phyloP scores from a whole-genome alignment of 768 basidiomycete species.

The Leccinum olivaceopallidum region DNA sequence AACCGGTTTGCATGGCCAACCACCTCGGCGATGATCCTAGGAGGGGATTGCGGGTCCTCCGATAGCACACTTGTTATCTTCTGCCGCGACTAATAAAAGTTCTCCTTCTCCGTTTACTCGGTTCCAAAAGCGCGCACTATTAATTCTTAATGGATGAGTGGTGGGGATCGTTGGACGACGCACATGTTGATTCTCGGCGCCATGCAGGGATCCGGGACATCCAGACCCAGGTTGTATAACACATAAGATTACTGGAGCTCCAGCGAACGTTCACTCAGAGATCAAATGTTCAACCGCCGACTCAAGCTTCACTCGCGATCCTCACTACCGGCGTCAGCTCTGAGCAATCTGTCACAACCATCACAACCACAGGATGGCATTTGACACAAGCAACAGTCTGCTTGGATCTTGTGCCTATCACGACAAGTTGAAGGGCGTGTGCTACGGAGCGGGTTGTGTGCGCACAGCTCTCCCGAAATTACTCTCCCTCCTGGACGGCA shows the following conservation, averaged over 20 bases:
- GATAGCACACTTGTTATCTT: slow-evolving; percentile 81
- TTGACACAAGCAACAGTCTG: slow-evolving; percentile 4
- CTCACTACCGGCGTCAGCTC: too few relatives aligned
- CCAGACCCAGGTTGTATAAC: too few relatives aligned
- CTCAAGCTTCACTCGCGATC: too few relatives aligned
- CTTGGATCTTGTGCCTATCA: slow-evolving; percentile 66
- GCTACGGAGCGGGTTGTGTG: slow-evolving; percentile 60
- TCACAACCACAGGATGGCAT: too few relatives aligned
- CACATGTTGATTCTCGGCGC: too few relatives aligned
- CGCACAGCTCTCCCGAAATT: slow-evolving; percentile 64
- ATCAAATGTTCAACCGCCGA: too few relatives aligned
- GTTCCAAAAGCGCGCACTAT: slow-evolving; percentile 76
- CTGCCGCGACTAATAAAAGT: slow-evolving; percentile 79
- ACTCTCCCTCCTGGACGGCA: slow-evolving; percentile 51
- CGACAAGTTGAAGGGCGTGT: slow-evolving; percentile 59
- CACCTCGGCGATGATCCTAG: slow-evolving; percentile 67
- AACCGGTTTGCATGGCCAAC: slow-evolving; percentile 87
- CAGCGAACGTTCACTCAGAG: too few relatives aligned
- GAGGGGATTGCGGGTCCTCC: slow-evolving; percentile 43
- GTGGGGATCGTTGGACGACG: too few relatives aligned
- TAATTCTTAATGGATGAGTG: slow-evolving; percentile 77
- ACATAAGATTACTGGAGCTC: too few relatives aligned
- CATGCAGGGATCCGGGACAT: too few relatives aligned
- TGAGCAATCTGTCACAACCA: too few relatives aligned
- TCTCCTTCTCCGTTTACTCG: slow-evolving; percentile 59